Percentiles rank a stretch among this genome's conserved stretches.
Conservation (phyloP, 2,329 filamentous ascomycete species). For the Alternaria metachromatica region DNA sequence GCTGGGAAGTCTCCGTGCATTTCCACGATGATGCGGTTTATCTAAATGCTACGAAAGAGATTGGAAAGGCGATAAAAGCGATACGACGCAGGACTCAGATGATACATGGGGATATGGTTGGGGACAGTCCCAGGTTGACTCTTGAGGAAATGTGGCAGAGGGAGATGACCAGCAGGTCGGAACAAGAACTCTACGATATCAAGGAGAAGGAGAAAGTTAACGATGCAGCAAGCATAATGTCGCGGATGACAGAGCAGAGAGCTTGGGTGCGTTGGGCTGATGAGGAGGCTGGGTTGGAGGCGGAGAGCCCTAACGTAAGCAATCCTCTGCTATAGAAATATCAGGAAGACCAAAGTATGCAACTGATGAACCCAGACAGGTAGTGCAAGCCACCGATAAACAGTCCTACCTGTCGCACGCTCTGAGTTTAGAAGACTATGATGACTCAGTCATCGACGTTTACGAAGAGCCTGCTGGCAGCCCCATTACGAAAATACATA, state of each 20-base stretch:
- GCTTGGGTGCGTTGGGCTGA: background rate
- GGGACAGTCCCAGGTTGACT: background rate
- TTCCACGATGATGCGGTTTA: slow-evolving; percentile 1
- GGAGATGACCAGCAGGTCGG: background rate
- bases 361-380: background rate
- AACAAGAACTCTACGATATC: no score
- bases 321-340: background rate
- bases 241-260: background rate
- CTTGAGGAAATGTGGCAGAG: slow-evolving; percentile 9
- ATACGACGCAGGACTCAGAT: background rate
- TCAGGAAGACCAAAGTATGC: background rate
- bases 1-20: slow-evolving; percentile 8
- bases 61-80: background rate
- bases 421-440: background rate
- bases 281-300: background rate
- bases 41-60: background rate
- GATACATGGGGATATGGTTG: background rate
- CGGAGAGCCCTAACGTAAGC: background rate
- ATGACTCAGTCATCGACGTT: background rate
- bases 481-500: background rate
- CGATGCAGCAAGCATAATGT: background rate
- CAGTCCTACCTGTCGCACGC: background rate
- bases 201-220: background rate
- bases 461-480: background rate
- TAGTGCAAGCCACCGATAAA: background rate